Evolutionary conservation across 1,139 yeast species (phyloP).

Genomic region (Meyerozyma carpophila): DNA sequence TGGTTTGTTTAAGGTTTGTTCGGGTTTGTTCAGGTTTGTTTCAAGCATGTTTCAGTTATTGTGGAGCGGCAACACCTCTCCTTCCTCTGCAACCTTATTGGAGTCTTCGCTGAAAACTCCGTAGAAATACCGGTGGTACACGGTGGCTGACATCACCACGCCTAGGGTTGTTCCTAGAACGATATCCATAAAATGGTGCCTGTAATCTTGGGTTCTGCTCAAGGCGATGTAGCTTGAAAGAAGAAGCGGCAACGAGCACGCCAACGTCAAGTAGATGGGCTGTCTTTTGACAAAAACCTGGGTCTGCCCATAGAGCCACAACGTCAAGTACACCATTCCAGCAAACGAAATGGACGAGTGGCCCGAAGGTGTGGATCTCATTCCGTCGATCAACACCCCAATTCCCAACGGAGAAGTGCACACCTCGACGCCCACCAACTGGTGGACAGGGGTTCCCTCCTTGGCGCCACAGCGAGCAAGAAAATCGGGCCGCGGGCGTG

Average conservation of each 20-base stretch:
- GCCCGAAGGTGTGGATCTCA: constrained; percentile 45
- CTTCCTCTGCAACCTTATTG: neutral
- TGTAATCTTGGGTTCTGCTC: constrained; percentile 65
- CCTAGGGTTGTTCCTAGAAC: constrained; percentile 55
- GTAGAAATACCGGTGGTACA: neutral
- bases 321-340: constrained; percentile 31
- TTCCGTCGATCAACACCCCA: constrained; percentile 30
- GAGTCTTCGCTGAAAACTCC: neutral
- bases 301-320: constrained; percentile 62
- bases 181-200: constrained; percentile 73
- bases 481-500: constrained; percentile 81
- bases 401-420: constrained; percentile 39
- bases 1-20: neutral
- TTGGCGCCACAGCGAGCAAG: constrained; percentile 61
- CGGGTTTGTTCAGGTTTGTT: neutral
- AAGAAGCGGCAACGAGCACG: constrained; percentile 9
- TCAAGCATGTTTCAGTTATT: neutral
- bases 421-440: constrained; percentile 34
- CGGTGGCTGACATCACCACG: constrained; percentile 32
- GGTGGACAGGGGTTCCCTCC: constrained; percentile 26
- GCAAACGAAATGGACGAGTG: constrained; percentile 42
- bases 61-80: neutral
- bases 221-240: constrained; percentile 38
- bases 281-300: constrained; percentile 13
- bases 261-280: neutral